Evolutionary conservation across 129 eudicot genomes (phyloP), one percentile per base, ranked within the genome.

Genomic region (Helianthus tuberosus): DNA sequence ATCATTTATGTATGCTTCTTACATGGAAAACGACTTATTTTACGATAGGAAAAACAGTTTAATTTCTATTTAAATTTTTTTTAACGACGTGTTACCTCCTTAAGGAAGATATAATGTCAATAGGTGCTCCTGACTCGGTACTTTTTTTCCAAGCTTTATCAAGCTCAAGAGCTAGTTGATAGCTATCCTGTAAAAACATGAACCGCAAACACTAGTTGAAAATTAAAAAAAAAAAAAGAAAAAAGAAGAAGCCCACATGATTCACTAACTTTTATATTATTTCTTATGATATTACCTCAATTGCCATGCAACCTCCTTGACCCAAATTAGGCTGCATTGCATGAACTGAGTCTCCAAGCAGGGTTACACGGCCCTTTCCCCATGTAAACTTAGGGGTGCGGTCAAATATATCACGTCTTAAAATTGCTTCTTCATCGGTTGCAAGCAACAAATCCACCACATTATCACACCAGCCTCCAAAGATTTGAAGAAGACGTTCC

Each of bases 301-400:
- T 95, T 67, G 99, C 99, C 99, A 95, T 95, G 83, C 99, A 95
- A 61, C 99, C 99, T 35, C 99, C 99, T 85, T 95, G 99, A 74
- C 99, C 99, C 85, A 95, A 79, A 64, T 95, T 95, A 12, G 99
- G 99, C 69, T 95, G 99, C 99, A 95, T 95, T 71, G 99, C 99
- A 71, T 95, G 99, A 77, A 95, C 86, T n/a, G 97, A 95, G 83
- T 95, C 99, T 64, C 99, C 99, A 43, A 95, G 88, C 81, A 95
- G 82, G 9, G 99, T 95, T 25, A 95, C 88, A 76, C 91, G 97
- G 51, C 99, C 99, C 87, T 72, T 85, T 73, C 99, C 99, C 99
- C 99, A 95, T 6, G 84, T 81, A 54, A 86, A 86, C 8, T 76
- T 71, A 43, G 99, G 99, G 29, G 62, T 73, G 9, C 97, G 87